These are phyloP conservation scores for Penicillium crystallinum DNA, from an alignment of 495 filamentous ascomycete species.

Conservation along the genomic window DNA sequence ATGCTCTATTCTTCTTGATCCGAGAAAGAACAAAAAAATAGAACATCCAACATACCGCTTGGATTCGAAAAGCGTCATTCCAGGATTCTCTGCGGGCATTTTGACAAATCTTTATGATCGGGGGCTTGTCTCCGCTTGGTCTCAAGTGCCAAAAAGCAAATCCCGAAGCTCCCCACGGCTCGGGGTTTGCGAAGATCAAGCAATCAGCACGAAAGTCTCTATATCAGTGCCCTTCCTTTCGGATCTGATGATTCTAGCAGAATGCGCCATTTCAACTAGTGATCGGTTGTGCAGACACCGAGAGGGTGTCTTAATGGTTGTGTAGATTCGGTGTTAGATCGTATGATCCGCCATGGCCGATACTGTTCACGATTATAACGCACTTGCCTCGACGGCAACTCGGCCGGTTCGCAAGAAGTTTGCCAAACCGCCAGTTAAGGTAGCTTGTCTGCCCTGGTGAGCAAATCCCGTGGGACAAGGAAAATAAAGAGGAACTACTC, in stretches of 20 bases:
- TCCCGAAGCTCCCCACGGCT: constrained; percentile 26
- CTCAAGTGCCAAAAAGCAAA: constrained; percentile 19
- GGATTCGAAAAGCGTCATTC: too few relatives aligned
- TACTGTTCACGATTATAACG: constrained; percentile 14
- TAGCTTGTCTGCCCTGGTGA: constrained; percentile 59
- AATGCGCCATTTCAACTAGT: constrained; percentile 2
- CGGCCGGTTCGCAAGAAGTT: constrained; percentile 42
- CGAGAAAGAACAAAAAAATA: too few relatives aligned
- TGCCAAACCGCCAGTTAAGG: constrained; percentile 57
- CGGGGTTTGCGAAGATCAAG: constrained; percentile 27
- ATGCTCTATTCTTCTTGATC: too few relatives aligned
- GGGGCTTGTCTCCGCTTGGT: background rate
- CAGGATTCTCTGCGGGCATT: too few relatives aligned
- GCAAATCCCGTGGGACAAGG: constrained; percentile 12
- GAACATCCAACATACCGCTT: too few relatives aligned
- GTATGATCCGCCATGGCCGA: constrained; percentile 30
- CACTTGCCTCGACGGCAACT: constrained; percentile 15
- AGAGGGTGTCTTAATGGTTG: constrained; percentile 1
- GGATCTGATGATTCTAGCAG: background rate
- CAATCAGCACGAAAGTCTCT: constrained; percentile 19
- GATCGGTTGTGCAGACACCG: background rate
- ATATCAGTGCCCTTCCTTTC: constrained; percentile 20
- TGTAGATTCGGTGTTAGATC: constrained; percentile 9
- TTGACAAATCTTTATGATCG: background rate
- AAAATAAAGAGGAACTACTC: background rate